Base-by-base conservation (phyloP, 306 rosid genomes). In the Canavalia gladiata region DNA sequence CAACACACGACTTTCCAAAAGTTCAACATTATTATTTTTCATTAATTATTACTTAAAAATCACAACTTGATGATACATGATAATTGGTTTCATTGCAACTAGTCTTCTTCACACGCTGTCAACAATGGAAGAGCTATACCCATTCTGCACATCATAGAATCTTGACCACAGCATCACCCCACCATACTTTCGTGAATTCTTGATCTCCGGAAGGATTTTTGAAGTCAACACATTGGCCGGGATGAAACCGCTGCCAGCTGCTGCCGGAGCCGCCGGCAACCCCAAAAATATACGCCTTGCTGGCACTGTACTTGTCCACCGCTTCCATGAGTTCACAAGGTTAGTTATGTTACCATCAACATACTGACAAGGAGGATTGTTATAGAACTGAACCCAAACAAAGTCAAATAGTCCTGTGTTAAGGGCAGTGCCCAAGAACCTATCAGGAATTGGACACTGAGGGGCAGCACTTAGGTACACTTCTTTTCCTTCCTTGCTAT, bases 121-220 rank as follows among this genome's bases (percentile, higher is more conserved):
- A 41, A 67, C 39, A 74, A 92, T 84, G 65, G 86, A 49, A 56
- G 74, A n/a, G 63, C 90, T 90, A 33, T 89, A 94, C 12, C 93
- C 93, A 33, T 18, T 85, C 50, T 82, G 71, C 5, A 68, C 49
- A 84, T 91, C 97, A 85, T 11, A 70, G 84, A 66, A 90, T 49
- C 87, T 89, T 13, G 94, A 89, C 96, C 96, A 92, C 34, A 92
- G 54, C 96, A 90, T 94, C 50, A 94, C 97, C 6, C 97, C 98
- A 56, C 93, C 97, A 76, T 94, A 92, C 70, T 89, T 84, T 0
- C 81, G 63, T 1, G 97, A 87, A 69, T 75, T 79, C 81, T 82
- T 85, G 41, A 94, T 89, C 58, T 55, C 87, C 0, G 97, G 97
- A 63, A 94, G 71, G 35, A 92, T 85, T 5, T 84, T 11, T 9